These are phyloP conservation scores for Manihot esculenta DNA, from an alignment of 441 rosid genomes.

Conservation along the genomic window DNA sequence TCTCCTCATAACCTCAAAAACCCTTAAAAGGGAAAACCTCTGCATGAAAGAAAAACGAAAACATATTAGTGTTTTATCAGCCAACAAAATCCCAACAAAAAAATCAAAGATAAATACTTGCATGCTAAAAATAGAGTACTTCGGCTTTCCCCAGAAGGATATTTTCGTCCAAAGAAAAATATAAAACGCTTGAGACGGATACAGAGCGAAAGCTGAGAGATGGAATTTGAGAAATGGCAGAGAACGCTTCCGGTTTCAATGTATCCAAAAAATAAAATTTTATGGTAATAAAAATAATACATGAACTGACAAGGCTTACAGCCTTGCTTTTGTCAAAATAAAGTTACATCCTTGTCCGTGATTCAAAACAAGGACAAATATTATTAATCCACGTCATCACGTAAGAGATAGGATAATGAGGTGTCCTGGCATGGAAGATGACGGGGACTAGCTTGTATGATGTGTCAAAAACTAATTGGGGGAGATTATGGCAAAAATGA, in stretches of 20 bases:
- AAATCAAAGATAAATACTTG: constrained; percentile 15
- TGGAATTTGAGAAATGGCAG: not conserved
- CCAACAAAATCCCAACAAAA: not conserved
- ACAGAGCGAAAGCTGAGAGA: not conserved
- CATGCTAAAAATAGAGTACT: constrained; percentile 21
- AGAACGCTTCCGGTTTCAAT: constrained; percentile 13
- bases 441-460: not conserved
- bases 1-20: constrained; percentile 12
- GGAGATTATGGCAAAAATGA: constrained; percentile 3
- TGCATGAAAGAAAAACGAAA: constrained; percentile 22
- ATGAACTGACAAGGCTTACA: not conserved
- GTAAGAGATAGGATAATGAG: not conserved
- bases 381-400: constrained; percentile 2
- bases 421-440: not conserved
- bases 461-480: constrained; percentile 17
- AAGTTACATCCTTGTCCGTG: not conserved
- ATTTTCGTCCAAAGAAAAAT: constrained; percentile 12
- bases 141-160: constrained; percentile 11
- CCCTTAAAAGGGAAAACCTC: constrained; percentile 2
- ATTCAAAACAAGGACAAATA: constrained; percentile 16
- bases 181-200: not conserved
- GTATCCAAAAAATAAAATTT: not conserved
- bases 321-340: too few species aligned
- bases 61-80: constrained; percentile 22
- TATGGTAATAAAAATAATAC: constrained; percentile 22